A percentile compares a stretch with the other conserved stretches of the same genome.
phyloP scores from a whole-genome alignment of 495 filamentous ascomycete genomes.

The Cenococcum geophilum region DNA sequence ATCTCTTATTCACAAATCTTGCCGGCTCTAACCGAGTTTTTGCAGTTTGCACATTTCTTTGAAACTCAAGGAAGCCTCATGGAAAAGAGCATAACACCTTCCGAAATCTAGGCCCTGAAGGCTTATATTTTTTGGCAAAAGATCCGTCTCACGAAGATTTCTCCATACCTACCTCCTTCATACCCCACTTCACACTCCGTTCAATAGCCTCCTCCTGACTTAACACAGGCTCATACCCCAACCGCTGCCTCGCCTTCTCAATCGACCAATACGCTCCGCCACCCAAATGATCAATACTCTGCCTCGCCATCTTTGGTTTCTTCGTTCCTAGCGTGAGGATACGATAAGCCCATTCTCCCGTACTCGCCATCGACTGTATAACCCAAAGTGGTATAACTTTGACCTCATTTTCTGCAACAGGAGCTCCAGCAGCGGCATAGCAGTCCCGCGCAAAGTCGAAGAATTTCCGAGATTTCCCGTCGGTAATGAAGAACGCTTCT shows the following conservation, averaged over 20 bases:
- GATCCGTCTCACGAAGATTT: too few species aligned
- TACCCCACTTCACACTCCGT: too few species aligned
- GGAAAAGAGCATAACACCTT: too few species aligned
- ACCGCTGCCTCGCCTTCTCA: conserved; percentile 32
- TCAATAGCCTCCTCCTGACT: conserved; percentile 29
- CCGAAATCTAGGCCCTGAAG: too few species aligned
- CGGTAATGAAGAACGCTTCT: conserved; percentile 34
- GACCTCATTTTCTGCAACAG: conserved; percentile 25
- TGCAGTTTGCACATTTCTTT: too few species aligned
- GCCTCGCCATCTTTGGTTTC: conserved; percentile 23
- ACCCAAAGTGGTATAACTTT: conserved; percentile 26
- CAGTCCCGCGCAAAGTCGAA: conserved; percentile 31
- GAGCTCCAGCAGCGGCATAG: conserved; percentile 27
- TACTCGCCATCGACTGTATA: conserved; percentile 22
- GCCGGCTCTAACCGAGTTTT: too few species aligned
- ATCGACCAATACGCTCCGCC: conserved; percentile 27
- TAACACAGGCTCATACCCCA: conserved; percentile 32
- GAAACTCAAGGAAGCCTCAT: too few species aligned
- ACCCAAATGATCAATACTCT: conserved; percentile 25
- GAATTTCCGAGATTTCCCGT: conserved; percentile 28
- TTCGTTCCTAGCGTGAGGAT: conserved; percentile 27
- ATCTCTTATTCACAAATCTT: too few species aligned
- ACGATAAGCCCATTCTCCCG: conserved; percentile 29
- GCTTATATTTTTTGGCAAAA: too few species aligned
- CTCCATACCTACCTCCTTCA: too few species aligned